Evolutionary conservation across 805 yeast genomes (phyloP), one percentile per base, ranked within the genome.

Genomic region (Naumovozyma dairenensis): DNA sequence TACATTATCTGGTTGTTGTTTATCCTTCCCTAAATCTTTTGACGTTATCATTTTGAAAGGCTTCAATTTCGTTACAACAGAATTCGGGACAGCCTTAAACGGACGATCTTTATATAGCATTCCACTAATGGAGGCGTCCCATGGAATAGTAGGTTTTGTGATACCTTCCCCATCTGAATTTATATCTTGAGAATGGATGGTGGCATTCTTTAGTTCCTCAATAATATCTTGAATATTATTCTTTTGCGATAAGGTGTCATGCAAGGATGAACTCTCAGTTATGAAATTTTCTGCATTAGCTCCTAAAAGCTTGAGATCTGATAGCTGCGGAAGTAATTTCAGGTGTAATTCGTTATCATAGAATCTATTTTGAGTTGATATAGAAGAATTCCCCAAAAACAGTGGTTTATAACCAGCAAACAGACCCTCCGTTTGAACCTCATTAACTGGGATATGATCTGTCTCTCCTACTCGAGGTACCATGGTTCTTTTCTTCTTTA

Each of bases 11-110:
- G 69, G 77, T 72, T 57, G 71, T 69, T 66, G 76, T 80, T 60
- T 77, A n/a, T n/a, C n/a, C n/a, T n/a, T n/a, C n/a, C n/a, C n/a
- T 89, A 57, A 77, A 74, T 69, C 77, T 80, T 89, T 77, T 79
- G 72, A 60, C 76, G 69, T 64, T 84, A 74, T 38, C 29, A 57
- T 35, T 34, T 45, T 48, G 40, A 60, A 65, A 0, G 69, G 67
- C 17, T 54, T 58, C 24, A 65, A 40, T 20, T 49, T 49, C 10
- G 47, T 44, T 0, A 66, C 63, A 6, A 63, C 51, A 12, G 49
- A 45, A 33, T 55, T 54, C 2, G 71, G 70, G 2, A 65, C 53
- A 21, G 49, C 44, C 37, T 51, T 49, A 41, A 60, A 55, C 4
- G 60, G 40, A 14, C 51, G 45, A 33, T 59, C 61, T 20, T 55